These are phyloP conservation scores for Puccinia sorghi DNA, from an alignment of 1,284 basidiomycete genomes.

Conservation along the genomic window DNA sequence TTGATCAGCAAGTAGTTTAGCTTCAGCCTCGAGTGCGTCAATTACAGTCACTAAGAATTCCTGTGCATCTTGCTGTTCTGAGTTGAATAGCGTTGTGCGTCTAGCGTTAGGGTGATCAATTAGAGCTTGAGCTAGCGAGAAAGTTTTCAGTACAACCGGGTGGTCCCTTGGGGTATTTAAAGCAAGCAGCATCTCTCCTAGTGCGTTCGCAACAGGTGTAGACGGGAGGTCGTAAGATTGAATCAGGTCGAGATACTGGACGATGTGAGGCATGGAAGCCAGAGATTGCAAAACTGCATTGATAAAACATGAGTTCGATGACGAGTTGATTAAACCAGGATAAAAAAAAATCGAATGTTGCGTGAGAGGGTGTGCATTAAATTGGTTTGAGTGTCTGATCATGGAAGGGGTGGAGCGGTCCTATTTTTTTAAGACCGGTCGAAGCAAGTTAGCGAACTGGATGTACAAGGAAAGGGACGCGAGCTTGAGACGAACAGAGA, in stretches of 20 bases:
- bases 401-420: conserved; percentile 2
- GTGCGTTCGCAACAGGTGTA: conserved; percentile 58
- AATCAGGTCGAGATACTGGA: conserved; percentile 70
- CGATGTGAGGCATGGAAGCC: conserved; percentile 67
- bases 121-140: conserved; percentile 50
- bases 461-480: not conserved
- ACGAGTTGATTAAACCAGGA: conserved; percentile 85
- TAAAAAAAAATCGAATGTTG: conserved; percentile 62
- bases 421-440: not conserved
- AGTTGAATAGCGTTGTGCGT: conserved; percentile 65
- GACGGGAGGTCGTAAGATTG: conserved; percentile 12
- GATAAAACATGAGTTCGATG: conserved; percentile 93
- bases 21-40: conserved; percentile 81
- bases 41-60: conserved; percentile 87
- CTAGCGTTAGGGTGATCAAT: conserved; percentile 11
- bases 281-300: conserved; percentile 89
- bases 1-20: conserved; percentile 52
- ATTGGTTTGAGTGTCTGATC: not conserved
- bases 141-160: conserved; percentile 64
- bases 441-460: conserved; percentile 1
- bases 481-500: conserved; percentile 14
- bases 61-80: conserved; percentile 92
- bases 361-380: not conserved
- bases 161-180: conserved; percentile 58
- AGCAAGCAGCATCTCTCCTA: conserved; percentile 62